phyloP scores from a whole-genome alignment of 1,284 basidiomycete genomes.

The Ceratobasidium sp. region DNA sequence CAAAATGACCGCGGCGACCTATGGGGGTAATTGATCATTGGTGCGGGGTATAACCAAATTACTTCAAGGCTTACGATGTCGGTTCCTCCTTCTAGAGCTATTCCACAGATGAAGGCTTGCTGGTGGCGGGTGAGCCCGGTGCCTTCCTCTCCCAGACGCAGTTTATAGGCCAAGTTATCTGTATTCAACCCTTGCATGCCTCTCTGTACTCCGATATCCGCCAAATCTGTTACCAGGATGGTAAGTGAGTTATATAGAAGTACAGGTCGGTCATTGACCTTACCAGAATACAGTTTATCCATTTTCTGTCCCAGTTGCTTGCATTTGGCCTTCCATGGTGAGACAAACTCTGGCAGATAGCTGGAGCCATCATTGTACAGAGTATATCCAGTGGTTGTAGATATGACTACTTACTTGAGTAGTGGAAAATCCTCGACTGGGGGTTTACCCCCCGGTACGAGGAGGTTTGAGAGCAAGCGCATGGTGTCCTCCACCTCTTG shows the following conservation, averaged over 20 bases:
- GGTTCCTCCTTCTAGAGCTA: slow-evolving; percentile 22
- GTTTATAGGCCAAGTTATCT: slow-evolving; percentile 18
- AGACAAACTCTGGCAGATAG: slow-evolving; percentile 2
- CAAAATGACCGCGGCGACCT: background rate
- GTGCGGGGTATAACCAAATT: too few relatives aligned
- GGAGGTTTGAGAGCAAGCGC: background rate
- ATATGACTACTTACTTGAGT: background rate
- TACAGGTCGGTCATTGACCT: background rate
- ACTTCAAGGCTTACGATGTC: slow-evolving; percentile 17
- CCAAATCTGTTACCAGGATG: background rate
- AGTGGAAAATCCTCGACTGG: slow-evolving; percentile 8
- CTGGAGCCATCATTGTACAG: background rate
- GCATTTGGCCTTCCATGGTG: slow-evolving; percentile 19
- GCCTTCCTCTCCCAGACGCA: background rate
- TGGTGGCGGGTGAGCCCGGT: slow-evolving; percentile 16
- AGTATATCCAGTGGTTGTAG: background rate
- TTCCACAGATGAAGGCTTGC: background rate
- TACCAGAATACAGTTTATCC: slow-evolving; percentile 21
- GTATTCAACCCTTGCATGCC: slow-evolving; percentile 15
- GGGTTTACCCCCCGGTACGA: slow-evolving; percentile 1
- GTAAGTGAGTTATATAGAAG: background rate
- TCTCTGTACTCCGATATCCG: slow-evolving; percentile 10
- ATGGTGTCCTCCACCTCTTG: background rate
- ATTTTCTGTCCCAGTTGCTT: background rate
- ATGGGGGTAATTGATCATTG: background rate